Base-by-base conservation (phyloP, 2,329 filamentous ascomycete genomes). In the Pleurostoma richardsiae region DNA sequence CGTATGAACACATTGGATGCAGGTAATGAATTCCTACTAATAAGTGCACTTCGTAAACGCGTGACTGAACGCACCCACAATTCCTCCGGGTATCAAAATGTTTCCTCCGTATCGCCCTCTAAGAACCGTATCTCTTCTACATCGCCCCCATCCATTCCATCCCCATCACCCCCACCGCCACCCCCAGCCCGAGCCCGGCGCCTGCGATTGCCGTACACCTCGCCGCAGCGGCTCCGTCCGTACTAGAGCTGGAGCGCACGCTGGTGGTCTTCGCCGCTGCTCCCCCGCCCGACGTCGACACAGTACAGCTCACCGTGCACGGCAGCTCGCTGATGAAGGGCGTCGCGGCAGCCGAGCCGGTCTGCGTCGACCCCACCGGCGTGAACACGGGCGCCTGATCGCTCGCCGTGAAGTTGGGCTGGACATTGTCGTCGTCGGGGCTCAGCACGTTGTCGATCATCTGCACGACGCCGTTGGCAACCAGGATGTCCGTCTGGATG, bases 391-490 rank as follows among this genome's bases (percentile, higher is more conserved):
- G 64, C n/a, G 56, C 53, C 31, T 71, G 64, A 4, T 60, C 64
- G 26, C 54, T 56, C 1, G 60, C 50, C 4, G 56, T 58, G 5
- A 67, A 64, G 40, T 74, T 61, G 1, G 72, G 72, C n/a, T 52
- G 49, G 3, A 56, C 62, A 4, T 51, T 52, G 10, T 61, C 50
- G 3, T 57, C 63, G 33, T 70, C 58, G 2, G 71, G 73, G 55
- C 72, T 75, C 29, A 77, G 61, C 5, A 76, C 71, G 47, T 67
- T 69, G 57, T 83, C 78, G 47, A 82, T 68, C 42, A 82, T 65
- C 58, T 83, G 79, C 27, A 81, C 60, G 41, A 82, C 76, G 38
- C 79, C 79, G 54, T 81, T 82, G 46, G 74, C 71, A 41, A 79
- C 59, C 10, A 83, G 62, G 30, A 79, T 69, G 53, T 82, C 75